These are phyloP conservation scores for Myxozyma neotropica DNA, from an alignment of 805 yeast species.

Conservation along the genomic window DNA sequence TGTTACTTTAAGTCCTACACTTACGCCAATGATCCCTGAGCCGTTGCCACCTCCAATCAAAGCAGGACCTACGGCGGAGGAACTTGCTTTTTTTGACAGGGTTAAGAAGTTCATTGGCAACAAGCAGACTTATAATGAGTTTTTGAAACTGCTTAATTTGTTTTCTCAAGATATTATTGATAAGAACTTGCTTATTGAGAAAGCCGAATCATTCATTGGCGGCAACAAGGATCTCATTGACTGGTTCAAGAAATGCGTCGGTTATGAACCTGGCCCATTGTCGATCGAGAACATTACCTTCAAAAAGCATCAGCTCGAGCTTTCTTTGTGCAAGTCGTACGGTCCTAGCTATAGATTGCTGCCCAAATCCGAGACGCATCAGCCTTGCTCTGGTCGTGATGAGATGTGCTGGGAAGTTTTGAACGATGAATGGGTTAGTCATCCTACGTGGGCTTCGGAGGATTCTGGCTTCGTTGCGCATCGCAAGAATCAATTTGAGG, in stretches of 20 bases:
- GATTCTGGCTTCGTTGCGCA: constrained; percentile 99
- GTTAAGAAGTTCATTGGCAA: constrained; percentile 86
- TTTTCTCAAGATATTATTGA: constrained; percentile 91
- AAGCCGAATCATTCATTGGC: constrained; percentile 85
- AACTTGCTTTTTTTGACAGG: constrained; percentile 85
- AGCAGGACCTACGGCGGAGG: constrained; percentile 70
- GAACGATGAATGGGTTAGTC: constrained; percentile 99
- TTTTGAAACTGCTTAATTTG: constrained; percentile 81
- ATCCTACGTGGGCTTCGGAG: constrained; percentile 99
- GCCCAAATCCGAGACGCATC: constrained; percentile 90
- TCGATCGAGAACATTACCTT: constrained; percentile 83
- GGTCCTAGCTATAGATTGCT: constrained; percentile 93
- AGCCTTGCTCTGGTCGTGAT: constrained; percentile 98
- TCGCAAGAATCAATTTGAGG: constrained; percentile 96
- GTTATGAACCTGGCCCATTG: constrained; percentile 80
- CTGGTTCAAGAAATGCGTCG: constrained; percentile 93
- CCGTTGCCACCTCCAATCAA: constrained; percentile 62
- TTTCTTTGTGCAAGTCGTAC: constrained; percentile 86
- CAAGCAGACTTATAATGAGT: constrained; percentile 89
- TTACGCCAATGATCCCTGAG: constrained; percentile 84
- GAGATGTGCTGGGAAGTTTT: constrained; percentile 99
- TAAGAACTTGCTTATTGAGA: constrained; percentile 74
- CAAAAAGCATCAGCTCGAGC: constrained; percentile 88
- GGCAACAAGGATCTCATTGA: constrained; percentile 72
- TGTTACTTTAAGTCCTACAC: constrained; percentile 55